phyloP scores from a whole-genome alignment of 805 yeast species.

The Ogataea kodamae region DNA sequence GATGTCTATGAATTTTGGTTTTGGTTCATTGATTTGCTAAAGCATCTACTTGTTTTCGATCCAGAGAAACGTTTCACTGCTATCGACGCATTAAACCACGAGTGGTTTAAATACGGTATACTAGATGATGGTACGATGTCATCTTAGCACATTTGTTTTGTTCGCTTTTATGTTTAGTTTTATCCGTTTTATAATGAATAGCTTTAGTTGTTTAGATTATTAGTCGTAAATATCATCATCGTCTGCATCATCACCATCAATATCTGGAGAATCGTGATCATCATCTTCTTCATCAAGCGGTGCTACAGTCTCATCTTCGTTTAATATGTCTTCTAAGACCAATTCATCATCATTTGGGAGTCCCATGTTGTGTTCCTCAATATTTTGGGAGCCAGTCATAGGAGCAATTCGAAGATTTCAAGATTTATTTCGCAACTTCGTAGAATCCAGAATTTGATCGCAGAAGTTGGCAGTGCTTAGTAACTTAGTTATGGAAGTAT shows the following conservation, averaged over 20 bases:
- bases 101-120: conserved; percentile 71
- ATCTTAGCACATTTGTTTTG: conserved; percentile 5
- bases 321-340: too few species aligned
- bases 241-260: conserved; percentile 9
- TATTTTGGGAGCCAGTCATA: too few species aligned
- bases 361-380: too few species aligned
- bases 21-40: conserved; percentile 56
- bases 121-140: conserved; percentile 51
- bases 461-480: too few species aligned
- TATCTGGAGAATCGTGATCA: conserved; percentile 8
- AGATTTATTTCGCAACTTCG: too few species aligned
- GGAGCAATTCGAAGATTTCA: too few species aligned
- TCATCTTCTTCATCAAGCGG: conserved; percentile 11
- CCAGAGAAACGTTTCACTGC: conserved; percentile 51
- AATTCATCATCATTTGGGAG: too few species aligned
- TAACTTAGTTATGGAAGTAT: conserved; percentile 9
- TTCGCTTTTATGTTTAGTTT: conserved; percentile 7
- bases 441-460: too few species aligned
- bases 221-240: conserved; percentile 7
- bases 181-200: conserved; percentile 10
- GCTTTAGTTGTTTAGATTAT: conserved; percentile 5
- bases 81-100: conserved; percentile 55
- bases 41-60: conserved; percentile 45
- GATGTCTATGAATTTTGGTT: conserved; percentile 81
- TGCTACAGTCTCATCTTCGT: conserved; percentile 13